Evolutionary conservation across 768 basidiomycete species (phyloP), one percentile per base, ranked within the genome.

Genomic region (Termitomyces sp.): DNA sequence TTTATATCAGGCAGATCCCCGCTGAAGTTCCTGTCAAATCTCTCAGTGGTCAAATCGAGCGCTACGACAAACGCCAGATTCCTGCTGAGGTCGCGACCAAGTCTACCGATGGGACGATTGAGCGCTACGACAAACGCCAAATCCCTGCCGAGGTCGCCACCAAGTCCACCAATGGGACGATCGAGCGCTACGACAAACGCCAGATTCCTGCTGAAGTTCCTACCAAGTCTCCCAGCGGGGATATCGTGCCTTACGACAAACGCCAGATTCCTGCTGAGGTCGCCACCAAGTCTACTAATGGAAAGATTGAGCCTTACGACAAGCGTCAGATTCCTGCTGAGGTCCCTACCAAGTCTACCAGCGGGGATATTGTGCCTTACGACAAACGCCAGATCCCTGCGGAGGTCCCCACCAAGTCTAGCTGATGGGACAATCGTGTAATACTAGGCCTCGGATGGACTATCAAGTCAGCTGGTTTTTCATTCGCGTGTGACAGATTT

Each of bases 1-100:
- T 76, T 20, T 83, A 80, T 68, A 61, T 70, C 48, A 73, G 74
- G 38, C 67, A 72, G 52, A 66, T 72, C 52, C 71, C 73, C 3
- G 69, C 65, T 14, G 70, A 73, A 24, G 56, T 57, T 2, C 52
- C 73, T 1, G 63, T 69, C 43, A 74, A 67, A 61, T 60, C 67
- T 14, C 45, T 41, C 32, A 55, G 46, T 10, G 67, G 68, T 8
- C 32, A 45, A 14, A 55, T 69, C 43, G 60, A 61, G 30, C 62
- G 53, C 14, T 67, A 65, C 50, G 58, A 48, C 47, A 63, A 61
- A 45, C 60, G 67, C 28, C 59, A 62, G 44, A 68, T 66, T 54
- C 64, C 68, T 3, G 68, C 60, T 2, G 66, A 71, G 59, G 49
- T 64, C 1, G 35, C 70, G 3, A 62, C 69, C 40, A 74, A 67